These are phyloP conservation scores for Podospora pseudoanserina DNA, from an alignment of 495 filamentous ascomycete species.

Conservation along the genomic window DNA sequence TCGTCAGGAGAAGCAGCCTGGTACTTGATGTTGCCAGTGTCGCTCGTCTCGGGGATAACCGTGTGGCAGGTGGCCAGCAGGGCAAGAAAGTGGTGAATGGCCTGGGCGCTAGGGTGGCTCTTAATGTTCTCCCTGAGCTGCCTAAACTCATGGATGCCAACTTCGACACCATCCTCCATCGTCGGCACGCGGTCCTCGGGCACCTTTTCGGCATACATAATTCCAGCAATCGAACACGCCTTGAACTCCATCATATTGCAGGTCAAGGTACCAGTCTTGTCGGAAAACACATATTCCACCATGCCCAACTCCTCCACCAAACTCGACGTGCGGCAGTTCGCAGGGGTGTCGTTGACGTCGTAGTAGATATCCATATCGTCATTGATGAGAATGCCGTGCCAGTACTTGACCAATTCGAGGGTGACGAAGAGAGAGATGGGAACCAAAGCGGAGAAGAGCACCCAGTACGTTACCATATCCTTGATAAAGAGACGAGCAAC, in stretches of 20 bases:
- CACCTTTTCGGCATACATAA: slow-evolving; percentile 91
- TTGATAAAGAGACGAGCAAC: slow-evolving; percentile 80
- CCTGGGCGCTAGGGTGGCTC: slow-evolving; percentile 60
- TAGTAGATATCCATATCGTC: slow-evolving; percentile 98
- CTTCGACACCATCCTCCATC: slow-evolving; percentile 66
- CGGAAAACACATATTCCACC: slow-evolving; percentile 98
- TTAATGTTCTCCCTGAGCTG: slow-evolving; percentile 67
- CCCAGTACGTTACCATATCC: slow-evolving; percentile 98
- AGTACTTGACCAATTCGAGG: slow-evolving; percentile 96
- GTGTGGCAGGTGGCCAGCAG: slow-evolving; percentile 93
- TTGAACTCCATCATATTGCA: slow-evolving; percentile 99
- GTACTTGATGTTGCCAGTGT: slow-evolving; percentile 83
- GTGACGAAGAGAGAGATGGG: slow-evolving; percentile 98
- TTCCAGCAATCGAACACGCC: slow-evolving; percentile 85
- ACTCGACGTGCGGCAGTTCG: slow-evolving; percentile 92
- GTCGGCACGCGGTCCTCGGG: slow-evolving; percentile 86
- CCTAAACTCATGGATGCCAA: slow-evolving; percentile 86
- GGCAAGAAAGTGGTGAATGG: slow-evolving; percentile 86
- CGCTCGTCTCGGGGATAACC: slow-evolving; percentile 86
- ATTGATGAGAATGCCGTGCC: slow-evolving; percentile 93
- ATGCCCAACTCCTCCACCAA: slow-evolving; percentile 97
- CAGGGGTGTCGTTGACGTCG: slow-evolving; percentile 89
- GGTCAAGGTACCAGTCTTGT: slow-evolving; percentile 98
- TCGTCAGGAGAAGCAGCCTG: slow-evolving; percentile 98
- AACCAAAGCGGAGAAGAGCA: slow-evolving; percentile 94